Base-by-base conservation (phyloP, 768 basidiomycete species). In the Amanita molliuscula region DNA sequence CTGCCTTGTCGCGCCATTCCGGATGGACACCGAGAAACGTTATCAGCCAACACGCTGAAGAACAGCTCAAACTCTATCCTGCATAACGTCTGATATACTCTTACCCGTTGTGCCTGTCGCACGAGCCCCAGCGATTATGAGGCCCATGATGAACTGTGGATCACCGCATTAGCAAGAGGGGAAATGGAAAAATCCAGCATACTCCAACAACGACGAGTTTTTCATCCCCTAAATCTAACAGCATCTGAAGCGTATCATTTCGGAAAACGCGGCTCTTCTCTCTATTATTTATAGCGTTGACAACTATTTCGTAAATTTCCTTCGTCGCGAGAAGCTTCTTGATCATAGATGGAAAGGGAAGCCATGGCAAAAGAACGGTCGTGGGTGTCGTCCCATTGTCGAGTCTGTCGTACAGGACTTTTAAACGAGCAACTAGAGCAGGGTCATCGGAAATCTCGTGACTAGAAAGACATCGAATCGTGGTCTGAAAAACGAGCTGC, bases 71-170 rank as follows among this genome's bases (percentile, higher is more conserved):
- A 34, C 49, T 44, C 48, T 53, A 48, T 50, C 55, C 52, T 40
- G 36, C 26, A 48, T n/a, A 42, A 50, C 41, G 13, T 53, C 38
- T 54, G 59, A 53, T 54, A 50, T 44, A 56, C 50, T 35, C 46
- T 57, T 51, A 76, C 79, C 78, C 56, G 84, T 83, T 8, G 82
- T 82, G 9, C 85, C 85, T 40, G 84, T 88, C 10, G 86, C 83
- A 59, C 86, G 75, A 36, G 85, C 81, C n/a, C 86, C 86, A 28
- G 86, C 86, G 50, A 86, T 82, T 50, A 89, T 69, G 13, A 88
- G 67, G 28, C 87, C 86, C 81, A 88, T 87, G 52, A 86, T 83
- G 62, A 89, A 88, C 84, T 87, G 56, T 36, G 58, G 41, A 56
- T 38, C 59, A 53, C 55, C 47, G 47, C 56, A 45, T 26, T 51